A percentile compares a stretch with the other conserved stretches of the same genome.
phyloP scores from a whole-genome alignment of 306 rosid species.

The Nissolia schottii region DNA sequence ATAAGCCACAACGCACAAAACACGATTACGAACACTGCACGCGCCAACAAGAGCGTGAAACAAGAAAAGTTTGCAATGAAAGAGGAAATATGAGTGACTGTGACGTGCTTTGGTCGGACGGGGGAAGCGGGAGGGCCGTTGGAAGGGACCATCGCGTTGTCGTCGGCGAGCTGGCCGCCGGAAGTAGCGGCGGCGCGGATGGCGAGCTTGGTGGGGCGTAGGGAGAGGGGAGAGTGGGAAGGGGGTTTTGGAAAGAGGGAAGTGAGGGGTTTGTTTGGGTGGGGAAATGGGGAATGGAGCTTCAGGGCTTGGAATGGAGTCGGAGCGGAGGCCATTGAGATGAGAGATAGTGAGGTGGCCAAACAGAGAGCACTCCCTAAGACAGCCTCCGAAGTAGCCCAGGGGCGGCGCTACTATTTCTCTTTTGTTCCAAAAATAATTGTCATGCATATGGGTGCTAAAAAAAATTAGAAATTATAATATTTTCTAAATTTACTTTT shows the following conservation, averaged over 20 bases:
- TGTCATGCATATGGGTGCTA: too few species aligned
- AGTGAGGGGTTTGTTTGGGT: neutral
- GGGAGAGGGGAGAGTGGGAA: neutral
- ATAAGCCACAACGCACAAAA: neutral
- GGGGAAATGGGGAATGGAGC: neutral
- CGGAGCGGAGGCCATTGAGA: conserved; percentile 42
- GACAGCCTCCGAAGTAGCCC: too few species aligned
- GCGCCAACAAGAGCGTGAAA: neutral
- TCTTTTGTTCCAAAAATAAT: too few species aligned
- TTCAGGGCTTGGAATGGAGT: conserved; percentile 15
- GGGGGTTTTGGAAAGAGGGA: conserved; percentile 12
- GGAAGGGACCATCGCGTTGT: conserved; percentile 18
- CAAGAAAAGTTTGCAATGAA: neutral
- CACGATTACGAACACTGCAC: neutral
- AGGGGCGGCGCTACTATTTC: too few species aligned
- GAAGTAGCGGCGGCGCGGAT: conserved; percentile 31
- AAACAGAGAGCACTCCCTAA: neutral
- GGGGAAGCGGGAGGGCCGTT: conserved; percentile 31
- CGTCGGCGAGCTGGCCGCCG: neutral
- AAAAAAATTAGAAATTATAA: too few species aligned
- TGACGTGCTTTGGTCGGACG: conserved; percentile 41
- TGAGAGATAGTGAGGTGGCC: neutral
- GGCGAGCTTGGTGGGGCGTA: conserved; percentile 27
- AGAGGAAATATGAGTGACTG: neutral
- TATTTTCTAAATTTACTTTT: too few species aligned